Evolutionary conservation across 2,329 filamentous ascomycete species (phyloP).

Genomic region (Paraconiothyrium brasiliense): DNA sequence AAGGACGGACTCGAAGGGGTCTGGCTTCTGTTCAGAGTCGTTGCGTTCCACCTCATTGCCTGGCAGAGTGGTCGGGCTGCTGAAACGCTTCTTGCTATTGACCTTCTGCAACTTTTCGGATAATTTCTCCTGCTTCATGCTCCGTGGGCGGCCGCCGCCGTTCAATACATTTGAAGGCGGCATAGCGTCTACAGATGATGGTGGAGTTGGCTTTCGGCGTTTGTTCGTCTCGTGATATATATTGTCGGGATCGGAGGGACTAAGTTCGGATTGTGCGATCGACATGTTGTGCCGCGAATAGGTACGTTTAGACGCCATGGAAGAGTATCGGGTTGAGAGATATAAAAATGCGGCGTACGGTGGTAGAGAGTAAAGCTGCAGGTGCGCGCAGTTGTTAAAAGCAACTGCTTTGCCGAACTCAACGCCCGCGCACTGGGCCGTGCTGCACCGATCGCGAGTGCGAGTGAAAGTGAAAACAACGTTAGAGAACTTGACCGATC

Average conservation of each 20-base stretch:
- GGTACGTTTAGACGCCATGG: slow-evolving; percentile 15
- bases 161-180: not conserved
- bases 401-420: too few species aligned
- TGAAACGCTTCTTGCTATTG: slow-evolving; percentile 19
- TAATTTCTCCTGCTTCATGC: slow-evolving; percentile 13
- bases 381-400: not conserved
- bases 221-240: not conserved
- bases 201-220: not conserved
- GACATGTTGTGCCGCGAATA: slow-evolving; percentile 13
- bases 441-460: not conserved
- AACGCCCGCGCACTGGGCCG: not conserved
- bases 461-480: not conserved
- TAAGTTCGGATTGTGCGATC: not conserved
- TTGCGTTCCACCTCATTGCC: slow-evolving; percentile 23
- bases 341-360: not conserved
- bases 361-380: not conserved
- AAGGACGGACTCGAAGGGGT: not conserved
- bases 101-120: slow-evolving; percentile 16
- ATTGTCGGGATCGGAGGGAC: not conserved
- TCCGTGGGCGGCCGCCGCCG: slow-evolving; percentile 1
- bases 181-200: not conserved
- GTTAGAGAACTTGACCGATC: not conserved
- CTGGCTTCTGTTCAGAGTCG: slow-evolving; percentile 8
- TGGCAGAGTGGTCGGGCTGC: slow-evolving; percentile 31
- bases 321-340: not conserved